A percentile compares a stretch with the other conserved stretches of the same genome.
These are phyloP conservation scores for Cubamyces lactineus DNA, from an alignment of 768 basidiomycete genomes.

Conservation along the genomic window DNA sequence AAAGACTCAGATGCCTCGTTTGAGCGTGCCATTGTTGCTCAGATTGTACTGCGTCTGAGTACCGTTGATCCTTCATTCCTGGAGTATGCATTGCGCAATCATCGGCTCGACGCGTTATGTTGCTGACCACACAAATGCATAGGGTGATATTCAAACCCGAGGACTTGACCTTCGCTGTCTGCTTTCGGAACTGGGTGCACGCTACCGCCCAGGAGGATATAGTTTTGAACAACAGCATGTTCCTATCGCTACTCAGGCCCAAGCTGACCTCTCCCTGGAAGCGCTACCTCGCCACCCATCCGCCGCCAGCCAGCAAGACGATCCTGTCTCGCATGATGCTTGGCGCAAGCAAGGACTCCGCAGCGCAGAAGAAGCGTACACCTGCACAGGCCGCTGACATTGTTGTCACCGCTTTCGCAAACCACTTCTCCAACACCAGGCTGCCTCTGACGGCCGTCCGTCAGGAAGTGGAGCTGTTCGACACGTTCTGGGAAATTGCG, in stretches of 20 bases:
- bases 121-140: no score
- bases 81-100: background rate
- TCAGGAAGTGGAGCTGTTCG: background rate
- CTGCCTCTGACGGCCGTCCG: background rate
- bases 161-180: background rate
- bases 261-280: background rate
- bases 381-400: background rate
- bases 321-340: background rate
- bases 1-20: background rate
- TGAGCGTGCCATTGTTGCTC: slow-evolving; percentile 1
- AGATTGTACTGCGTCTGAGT: background rate
- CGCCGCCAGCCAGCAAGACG: background rate
- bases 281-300: background rate
- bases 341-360: background rate
- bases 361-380: background rate
- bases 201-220: background rate
- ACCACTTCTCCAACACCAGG: background rate
- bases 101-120: no score
- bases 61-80: slow-evolving; percentile 8
- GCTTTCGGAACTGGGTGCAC: background rate
- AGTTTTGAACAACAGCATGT: background rate
- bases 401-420: background rate
- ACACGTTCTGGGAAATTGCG: background rate
- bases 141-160: background rate
- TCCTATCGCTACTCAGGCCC: background rate